phyloP scores from a whole-genome alignment of 202 grass and related monocot species.

The Carex arenaria region DNA sequence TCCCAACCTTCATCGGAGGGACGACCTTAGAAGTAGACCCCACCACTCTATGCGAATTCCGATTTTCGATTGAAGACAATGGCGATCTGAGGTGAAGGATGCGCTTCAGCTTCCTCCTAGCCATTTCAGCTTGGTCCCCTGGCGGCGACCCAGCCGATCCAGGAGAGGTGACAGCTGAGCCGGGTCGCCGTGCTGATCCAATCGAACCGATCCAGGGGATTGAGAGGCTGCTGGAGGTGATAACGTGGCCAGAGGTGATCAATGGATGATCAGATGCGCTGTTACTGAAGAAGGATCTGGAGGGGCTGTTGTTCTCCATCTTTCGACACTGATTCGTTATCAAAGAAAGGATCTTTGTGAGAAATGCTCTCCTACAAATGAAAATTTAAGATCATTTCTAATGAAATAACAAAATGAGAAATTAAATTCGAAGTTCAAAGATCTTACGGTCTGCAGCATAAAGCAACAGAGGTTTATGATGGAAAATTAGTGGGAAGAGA shows the following conservation, averaged over 20 bases:
- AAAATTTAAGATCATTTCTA: not conserved
- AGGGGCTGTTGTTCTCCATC: slow-evolving; percentile 8
- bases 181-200: not conserved
- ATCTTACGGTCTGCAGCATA: not conserved
- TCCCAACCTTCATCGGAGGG: slow-evolving; percentile 18
- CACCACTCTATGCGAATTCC: not conserved
- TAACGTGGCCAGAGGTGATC: not conserved
- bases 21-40: not conserved
- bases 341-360: slow-evolving; percentile 9
- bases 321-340: not conserved
- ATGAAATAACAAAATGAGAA: not conserved
- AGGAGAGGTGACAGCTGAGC: not conserved
- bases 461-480: not conserved
- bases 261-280: not conserved
- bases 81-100: slow-evolving; percentile 20
- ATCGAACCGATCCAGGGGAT: not conserved
- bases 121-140: not conserved
- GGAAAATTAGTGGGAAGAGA: not conserved
- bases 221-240: not conserved
- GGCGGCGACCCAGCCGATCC: not conserved
- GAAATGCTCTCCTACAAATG: too few relatives aligned
- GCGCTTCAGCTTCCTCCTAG: slow-evolving; percentile 17
- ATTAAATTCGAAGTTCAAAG: not conserved
- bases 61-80: slow-evolving; percentile 5
- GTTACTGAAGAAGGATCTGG: slow-evolving; percentile 3